Evolutionary conservation across 208 protist species (phyloP), one percentile per base, ranked within the genome.

Genomic region (Borovskyia barvae): DNA sequence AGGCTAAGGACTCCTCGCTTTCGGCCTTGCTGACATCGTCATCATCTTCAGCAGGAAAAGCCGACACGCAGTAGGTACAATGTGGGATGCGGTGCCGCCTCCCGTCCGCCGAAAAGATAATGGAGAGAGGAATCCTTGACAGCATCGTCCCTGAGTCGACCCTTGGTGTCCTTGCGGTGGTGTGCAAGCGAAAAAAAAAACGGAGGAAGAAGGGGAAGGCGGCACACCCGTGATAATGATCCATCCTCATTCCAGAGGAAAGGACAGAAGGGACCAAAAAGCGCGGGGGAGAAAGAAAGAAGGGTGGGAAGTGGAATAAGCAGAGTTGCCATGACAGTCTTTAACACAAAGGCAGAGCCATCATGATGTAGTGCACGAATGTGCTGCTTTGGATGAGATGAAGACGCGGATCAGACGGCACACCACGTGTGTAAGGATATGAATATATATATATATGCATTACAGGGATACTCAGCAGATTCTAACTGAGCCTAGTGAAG

Each of bases 71-170:
- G 33, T 75, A 83, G 22, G 87, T 91, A 51, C 69, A 53, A 36
- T 86, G 79, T 1, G 82, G 82, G 1, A 93, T 62, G 15, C 40
- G 57, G 28, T 85, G 81, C 3, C 65, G 76, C 29, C 48, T 28
- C 0, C 76, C 65, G 8, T 72, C 49, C 2, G 70, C 39, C 5
- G 43, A 36, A 33, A 90, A 70, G 12, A 87, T 74, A 26, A 68
- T 68, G 0, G 73, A 77, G 7, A 93, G 75, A 19, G 87, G 87
- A 47, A 90, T 58, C 14, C 87, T 69, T 0, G 77, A 53, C 22
- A 74, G 71, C 86, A 87, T 88, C n/a, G n/a, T n/a, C n/a, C n/a
- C n/a, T n/a, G n/a, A n/a, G n/a, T n/a, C n/a, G n/a, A n/a, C n/a
- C n/a, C n/a, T n/a, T 29, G 14, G 28, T 29, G 12, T 4, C n/a